Evolutionary conservation across 1,284 basidiomycete species (phyloP).

Genomic region (Pseudozyma hubeiensis): DNA sequence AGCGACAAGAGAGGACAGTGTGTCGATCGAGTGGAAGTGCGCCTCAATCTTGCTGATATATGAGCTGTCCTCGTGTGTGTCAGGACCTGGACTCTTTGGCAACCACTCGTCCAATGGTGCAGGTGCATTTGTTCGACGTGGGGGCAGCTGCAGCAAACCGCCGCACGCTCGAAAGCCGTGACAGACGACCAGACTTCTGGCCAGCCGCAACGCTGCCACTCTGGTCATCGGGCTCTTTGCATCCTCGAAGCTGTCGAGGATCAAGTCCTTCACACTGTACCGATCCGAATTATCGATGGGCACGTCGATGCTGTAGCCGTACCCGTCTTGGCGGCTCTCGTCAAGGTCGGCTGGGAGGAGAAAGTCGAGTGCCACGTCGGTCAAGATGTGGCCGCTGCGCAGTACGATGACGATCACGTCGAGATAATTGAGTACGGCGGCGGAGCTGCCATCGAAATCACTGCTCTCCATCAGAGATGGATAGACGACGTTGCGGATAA

Average conservation of each 20-base stretch:
- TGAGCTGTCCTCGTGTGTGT: neutral
- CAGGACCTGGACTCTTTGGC: neutral
- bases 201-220: conserved; percentile 51
- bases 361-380: conserved; percentile 56
- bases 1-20: conserved; percentile 34
- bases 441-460: conserved; percentile 88
- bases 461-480: conserved; percentile 94
- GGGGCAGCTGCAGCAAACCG: conserved; percentile 31
- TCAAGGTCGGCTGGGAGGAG: conserved; percentile 21
- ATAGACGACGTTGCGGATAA: conserved; percentile 91
- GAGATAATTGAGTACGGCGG: conserved; percentile 96
- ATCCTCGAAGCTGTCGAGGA: conserved; percentile 45
- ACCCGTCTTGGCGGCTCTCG: neutral
- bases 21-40: conserved; percentile 44
- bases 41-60: conserved; percentile 16
- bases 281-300: conserved; percentile 35
- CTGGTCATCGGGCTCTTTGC: conserved; percentile 29
- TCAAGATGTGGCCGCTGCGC: conserved; percentile 52
- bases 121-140: conserved; percentile 7
- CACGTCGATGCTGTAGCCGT: conserved; percentile 20
- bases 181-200: conserved; percentile 42
- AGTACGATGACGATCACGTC: conserved; percentile 71
- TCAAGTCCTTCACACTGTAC: conserved; percentile 57
- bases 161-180: conserved; percentile 51
- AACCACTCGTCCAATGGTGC: conserved; percentile 18